Evolutionary conservation across 176 grass and related monocot genomes (phyloP).

Genomic region (Carex littledalei): DNA sequence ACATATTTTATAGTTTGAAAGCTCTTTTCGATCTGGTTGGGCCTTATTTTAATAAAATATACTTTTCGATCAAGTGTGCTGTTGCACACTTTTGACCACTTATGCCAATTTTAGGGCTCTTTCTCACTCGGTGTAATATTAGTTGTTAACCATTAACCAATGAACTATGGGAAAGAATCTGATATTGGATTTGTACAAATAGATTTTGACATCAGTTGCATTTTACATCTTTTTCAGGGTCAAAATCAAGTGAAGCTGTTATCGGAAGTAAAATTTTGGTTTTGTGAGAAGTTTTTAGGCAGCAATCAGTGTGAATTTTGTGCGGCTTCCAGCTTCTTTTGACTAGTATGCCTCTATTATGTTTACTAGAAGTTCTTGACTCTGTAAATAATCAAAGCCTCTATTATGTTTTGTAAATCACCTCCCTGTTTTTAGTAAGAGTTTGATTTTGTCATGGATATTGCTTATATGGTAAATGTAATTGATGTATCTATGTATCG

Average conservation of each 20-base stretch:
- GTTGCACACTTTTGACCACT: background rate
- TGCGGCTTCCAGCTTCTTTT: constrained; percentile 4
- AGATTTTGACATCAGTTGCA: background rate
- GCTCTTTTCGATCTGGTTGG: background rate
- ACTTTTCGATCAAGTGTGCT: background rate
- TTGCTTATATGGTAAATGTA: background rate
- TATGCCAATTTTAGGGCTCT: background rate
- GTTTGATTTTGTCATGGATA: background rate
- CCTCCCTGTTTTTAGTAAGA: background rate
- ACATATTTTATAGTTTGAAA: background rate
- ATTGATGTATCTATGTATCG: background rate
- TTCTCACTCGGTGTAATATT: background rate
- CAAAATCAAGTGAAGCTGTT: background rate
- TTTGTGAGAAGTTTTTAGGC: background rate
- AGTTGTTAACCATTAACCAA: background rate
- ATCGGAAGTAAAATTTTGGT: background rate
- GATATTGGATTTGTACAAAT: background rate
- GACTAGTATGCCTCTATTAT: background rate
- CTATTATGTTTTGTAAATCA: constrained; percentile 2
- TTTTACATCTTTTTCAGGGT: constrained; percentile 14
- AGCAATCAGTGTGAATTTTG: constrained; percentile 12
- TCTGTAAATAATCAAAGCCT: background rate
- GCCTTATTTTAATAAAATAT: background rate
- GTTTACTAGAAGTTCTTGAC: background rate
- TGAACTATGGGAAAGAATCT: background rate